Conservation (phyloP, 148 eudicot species). For the Selenicereus undatus region DNA sequence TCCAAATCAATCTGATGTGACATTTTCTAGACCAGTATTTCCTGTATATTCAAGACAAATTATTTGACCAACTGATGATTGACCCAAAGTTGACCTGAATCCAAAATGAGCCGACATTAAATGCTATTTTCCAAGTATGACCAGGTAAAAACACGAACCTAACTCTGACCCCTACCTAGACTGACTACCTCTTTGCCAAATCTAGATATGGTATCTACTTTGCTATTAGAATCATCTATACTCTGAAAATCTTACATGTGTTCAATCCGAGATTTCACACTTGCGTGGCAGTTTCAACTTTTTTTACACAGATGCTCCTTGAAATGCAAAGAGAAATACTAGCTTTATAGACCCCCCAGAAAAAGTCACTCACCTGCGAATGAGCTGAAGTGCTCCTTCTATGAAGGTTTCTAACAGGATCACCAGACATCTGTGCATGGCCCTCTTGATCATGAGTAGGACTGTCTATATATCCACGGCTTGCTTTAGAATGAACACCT, state of each 20-base stretch:
- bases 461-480: slow-evolving; percentile 8
- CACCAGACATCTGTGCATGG: slow-evolving; percentile 2
- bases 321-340: not conserved
- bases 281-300: not conserved
- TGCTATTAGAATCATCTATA: not conserved
- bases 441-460: slow-evolving; percentile 9
- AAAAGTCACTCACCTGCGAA: slow-evolving; percentile 20
- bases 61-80: not conserved
- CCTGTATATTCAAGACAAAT: not conserved
- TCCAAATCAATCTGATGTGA: not conserved
- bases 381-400: slow-evolving; percentile 26
- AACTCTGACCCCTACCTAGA: too few relatives aligned
- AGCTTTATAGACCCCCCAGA: not conserved
- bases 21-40: not conserved
- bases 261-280: not conserved
- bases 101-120: too few relatives aligned
- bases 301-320: not conserved
- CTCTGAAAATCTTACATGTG: not conserved
- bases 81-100: not conserved
- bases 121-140: too few relatives aligned
- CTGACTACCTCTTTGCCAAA: not conserved
- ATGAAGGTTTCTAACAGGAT: slow-evolving; percentile 16
- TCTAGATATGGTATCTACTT: not conserved
- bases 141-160: too few relatives aligned
- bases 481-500: not conserved